phyloP scores from a whole-genome alignment of 2,329 filamentous ascomycete genomes.

The Fusarium odoratissimum region DNA sequence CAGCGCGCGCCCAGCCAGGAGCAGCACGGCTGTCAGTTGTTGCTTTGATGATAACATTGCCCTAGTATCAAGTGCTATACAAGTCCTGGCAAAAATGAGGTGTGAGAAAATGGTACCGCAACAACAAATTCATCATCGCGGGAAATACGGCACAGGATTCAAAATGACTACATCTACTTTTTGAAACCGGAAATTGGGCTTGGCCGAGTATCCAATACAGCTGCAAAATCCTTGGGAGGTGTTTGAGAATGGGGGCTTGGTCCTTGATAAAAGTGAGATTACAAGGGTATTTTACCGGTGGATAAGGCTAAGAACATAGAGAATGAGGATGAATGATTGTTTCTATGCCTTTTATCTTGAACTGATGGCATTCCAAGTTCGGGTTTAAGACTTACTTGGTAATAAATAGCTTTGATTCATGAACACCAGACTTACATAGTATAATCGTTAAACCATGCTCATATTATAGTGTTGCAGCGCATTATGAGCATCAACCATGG shows the following conservation, averaged over 20 bases:
- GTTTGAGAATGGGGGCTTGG: constrained; percentile 15
- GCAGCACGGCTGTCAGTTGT: constrained; percentile 22
- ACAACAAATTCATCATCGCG: not conserved
- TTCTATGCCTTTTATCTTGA: not conserved
- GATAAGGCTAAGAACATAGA: not conserved
- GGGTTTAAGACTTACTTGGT: not conserved
- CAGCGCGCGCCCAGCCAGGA: constrained; percentile 40
- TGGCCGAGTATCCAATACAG: constrained; percentile 10
- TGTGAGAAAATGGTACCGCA: not conserved
- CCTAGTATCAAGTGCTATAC: not conserved
- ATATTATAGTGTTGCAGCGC: not conserved
- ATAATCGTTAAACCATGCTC: not conserved
- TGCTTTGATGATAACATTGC: constrained; percentile 21
- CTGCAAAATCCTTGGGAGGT: constrained; percentile 16
- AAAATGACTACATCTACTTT: constrained; percentile 18
- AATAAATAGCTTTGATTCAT: not conserved
- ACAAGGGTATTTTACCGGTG: constrained; percentile 31
- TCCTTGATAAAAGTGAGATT: constrained; percentile 36
- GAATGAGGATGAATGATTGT: not conserved
- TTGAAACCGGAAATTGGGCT: constrained; percentile 32
- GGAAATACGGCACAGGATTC: not conserved
- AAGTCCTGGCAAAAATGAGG: not conserved
- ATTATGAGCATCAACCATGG: not conserved
- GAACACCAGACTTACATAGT: not conserved
- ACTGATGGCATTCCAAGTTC: not conserved